Conservation (phyloP, 169 alveolate species). For the Cryptosporidium tyzzeri region DNA sequence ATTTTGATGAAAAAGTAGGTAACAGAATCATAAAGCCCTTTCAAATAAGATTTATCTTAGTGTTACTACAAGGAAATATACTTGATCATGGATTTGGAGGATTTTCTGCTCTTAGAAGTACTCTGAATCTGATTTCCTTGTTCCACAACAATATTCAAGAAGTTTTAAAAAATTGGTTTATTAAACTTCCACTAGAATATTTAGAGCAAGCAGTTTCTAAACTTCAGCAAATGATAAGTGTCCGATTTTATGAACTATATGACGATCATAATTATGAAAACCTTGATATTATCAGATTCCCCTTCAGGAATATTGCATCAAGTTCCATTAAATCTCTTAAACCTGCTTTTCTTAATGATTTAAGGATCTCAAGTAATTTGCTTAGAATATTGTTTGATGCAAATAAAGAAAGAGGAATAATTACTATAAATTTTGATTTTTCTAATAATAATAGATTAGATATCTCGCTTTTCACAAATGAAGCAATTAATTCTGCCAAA, state of each 20-base stretch:
- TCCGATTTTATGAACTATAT: conserved; percentile 44
- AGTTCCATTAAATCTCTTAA: conserved; percentile 21
- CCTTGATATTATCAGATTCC: not conserved
- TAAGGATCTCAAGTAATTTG: conserved; percentile 15
- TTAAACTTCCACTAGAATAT: conserved; percentile 33
- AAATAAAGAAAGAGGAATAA: conserved; percentile 35
- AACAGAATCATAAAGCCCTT: not conserved
- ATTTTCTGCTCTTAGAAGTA: conserved; percentile 47
- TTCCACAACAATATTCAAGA: not conserved
- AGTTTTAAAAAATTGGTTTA: conserved; percentile 26
- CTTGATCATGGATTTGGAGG: conserved; percentile 49
- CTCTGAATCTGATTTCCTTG: conserved; percentile 7
- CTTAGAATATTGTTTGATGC: conserved; percentile 24
- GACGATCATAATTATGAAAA: conserved; percentile 1
- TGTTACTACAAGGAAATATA: conserved; percentile 35
- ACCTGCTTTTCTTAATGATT: conserved; percentile 30
- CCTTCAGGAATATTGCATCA: not conserved
- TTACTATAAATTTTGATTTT: conserved; percentile 3
- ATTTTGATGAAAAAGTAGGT: not conserved
- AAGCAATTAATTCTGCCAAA: conserved; percentile 27
- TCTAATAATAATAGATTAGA: conserved; percentile 19
- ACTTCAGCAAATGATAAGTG: conserved; percentile 53
- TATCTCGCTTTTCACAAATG: conserved; percentile 29
- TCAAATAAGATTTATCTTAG: conserved; percentile 40
- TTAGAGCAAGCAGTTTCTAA: conserved; percentile 9